Evolutionary conservation across 192 early-diverging fungal species (phyloP).

Genomic region (Linnemannia exigua): DNA sequence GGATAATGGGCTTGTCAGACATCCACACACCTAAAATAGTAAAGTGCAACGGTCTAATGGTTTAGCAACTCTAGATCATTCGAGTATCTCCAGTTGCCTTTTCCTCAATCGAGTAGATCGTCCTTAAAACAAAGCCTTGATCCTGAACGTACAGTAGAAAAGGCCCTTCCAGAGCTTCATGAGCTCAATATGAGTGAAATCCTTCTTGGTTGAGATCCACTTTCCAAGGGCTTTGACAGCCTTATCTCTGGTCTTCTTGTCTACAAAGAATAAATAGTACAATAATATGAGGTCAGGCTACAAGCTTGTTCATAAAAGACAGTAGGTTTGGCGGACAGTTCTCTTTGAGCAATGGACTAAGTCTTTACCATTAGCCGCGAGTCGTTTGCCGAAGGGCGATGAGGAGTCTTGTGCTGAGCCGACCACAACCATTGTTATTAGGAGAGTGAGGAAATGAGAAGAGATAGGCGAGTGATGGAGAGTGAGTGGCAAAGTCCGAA

Average conservation of each 20-base stretch:
- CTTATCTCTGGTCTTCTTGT: conserved; percentile 81
- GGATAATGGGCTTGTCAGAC: conserved; percentile 94
- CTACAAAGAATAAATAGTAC: conserved; percentile 49
- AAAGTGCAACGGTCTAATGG: neutral
- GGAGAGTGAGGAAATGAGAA: neutral
- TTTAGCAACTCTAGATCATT: neutral
- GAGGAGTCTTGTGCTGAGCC: conserved; percentile 47
- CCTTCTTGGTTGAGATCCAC: conserved; percentile 68
- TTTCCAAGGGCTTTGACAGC: conserved; percentile 72
- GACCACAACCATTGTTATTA: conserved; percentile 39
- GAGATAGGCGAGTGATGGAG: neutral
- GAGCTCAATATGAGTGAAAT: conserved; percentile 74
- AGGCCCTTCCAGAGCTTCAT: conserved; percentile 93
- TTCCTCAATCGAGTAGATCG: neutral
- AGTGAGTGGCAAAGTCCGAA: conserved; percentile 5
- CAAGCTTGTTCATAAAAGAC: neutral
- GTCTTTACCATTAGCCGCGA: conserved; percentile 78
- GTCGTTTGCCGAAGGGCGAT: conserved; percentile 73
- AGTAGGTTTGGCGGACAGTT: neutral
- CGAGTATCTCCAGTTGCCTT: neutral
- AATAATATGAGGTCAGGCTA: neutral
- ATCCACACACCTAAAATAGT: conserved; percentile 88
- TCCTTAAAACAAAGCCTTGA: neutral
- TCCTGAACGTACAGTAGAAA: conserved; percentile 82
- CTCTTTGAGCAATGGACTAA: neutral